Conservation (phyloP, 495 filamentous ascomycete species). For the Talaromyces stipitatus region DNA sequence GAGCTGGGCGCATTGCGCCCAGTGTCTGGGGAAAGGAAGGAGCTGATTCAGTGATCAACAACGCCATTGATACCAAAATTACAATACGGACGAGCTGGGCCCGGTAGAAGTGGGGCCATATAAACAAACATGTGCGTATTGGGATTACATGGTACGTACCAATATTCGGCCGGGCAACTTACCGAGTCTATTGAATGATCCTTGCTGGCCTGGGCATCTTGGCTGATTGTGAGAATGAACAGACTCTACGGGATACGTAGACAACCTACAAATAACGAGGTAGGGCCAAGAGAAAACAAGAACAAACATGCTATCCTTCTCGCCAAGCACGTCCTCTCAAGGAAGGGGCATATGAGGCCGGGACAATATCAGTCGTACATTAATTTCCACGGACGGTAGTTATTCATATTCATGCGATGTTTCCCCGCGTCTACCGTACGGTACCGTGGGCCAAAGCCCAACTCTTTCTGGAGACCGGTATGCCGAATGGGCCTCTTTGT, state of each 20-base stretch:
- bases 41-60: slow-evolving; percentile 1
- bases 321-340: no score
- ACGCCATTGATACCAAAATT: background rate
- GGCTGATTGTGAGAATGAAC: background rate
- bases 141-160: background rate
- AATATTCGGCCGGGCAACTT: background rate
- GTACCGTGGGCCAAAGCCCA: background rate
- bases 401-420: background rate
- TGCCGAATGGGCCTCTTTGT: background rate
- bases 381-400: background rate
- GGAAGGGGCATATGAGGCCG: no score
- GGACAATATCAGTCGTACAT: no score
- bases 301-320: no score
- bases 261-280: no score
- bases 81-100: background rate
- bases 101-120: background rate
- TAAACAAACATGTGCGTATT: background rate
- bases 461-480: background rate
- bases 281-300: no score
- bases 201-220: background rate
- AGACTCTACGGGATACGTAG: background rate
- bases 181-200: background rate
- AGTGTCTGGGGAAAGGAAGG: background rate
- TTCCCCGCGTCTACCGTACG: background rate
- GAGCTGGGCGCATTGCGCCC: no score